Base-by-base conservation (phyloP, 192 early-diverging fungal species). In the Haplosporangium gracile region DNA sequence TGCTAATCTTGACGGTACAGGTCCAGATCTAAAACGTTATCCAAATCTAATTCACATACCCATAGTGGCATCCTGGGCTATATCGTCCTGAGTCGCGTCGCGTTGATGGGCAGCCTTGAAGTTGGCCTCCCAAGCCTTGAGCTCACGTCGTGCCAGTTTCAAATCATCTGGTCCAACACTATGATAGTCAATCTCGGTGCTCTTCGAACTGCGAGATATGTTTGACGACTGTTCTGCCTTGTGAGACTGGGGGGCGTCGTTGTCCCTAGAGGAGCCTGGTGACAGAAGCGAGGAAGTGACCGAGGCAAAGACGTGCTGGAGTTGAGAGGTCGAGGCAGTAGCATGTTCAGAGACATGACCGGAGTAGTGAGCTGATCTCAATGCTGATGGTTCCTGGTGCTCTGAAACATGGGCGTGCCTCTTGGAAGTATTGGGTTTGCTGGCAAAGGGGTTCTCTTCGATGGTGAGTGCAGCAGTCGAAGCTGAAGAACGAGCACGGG, bases 11-110 rank as follows among this genome's bases (percentile, higher is more conserved):
- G 10, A 16, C 15, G 24, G n/a, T n/a, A 10, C 10, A 32, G 5
- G 39, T 10, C 36, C 36, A 36, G 39, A 47, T 29, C 5, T 36
- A 36, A n/a, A 42, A 32, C 43, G 26, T 8, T 24, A 49, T 26
- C 26, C 13, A 18, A 4, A 5, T 57, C 10, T 18, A 7, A 18
- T 15, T 9, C 2, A 32, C 74, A 38, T 85, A 85, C 82, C 78
- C 82, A 85, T 85, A 1, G 40, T n/a, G 3, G 73, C 72, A 49
- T 85, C 74, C 49, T 72, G 70, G 20, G 82, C 65, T 42, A 85
- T 85, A 49, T 85, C 82, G 2, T 85, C 82, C 45, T 85, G 82
- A 20, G 82, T 85, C 20, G 82, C 82, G 36, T 78, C 65, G 10
- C 82, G 77, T 11, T 57, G 60, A 40, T 85, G 82, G 0, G 65